Percentiles rank a stretch among this genome's conserved stretches.
Conservation (phyloP, 2,329 filamentous ascomycete species). For the Penicillium glabrum region DNA sequence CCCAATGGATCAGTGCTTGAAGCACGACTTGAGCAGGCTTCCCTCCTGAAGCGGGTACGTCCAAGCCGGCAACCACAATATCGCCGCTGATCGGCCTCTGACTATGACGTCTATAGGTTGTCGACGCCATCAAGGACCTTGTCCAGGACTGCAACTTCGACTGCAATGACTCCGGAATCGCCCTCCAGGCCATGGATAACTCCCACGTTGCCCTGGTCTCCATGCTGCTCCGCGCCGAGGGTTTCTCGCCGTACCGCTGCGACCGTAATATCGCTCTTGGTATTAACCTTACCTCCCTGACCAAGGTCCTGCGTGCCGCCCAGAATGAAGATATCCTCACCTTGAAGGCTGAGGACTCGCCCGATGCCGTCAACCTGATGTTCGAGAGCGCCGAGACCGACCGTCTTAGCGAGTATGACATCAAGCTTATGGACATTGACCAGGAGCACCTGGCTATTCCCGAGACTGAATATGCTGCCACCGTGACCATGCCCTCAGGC, state of each 20-base stretch:
- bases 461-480: conserved; percentile 96
- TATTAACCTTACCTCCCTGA: conserved; percentile 93
- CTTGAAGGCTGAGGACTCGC: conserved; percentile 94
- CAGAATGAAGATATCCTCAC: conserved; percentile 94
- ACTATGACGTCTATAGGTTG: conserved; percentile 62
- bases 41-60: conserved; percentile 87
- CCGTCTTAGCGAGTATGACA: conserved; percentile 95
- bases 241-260: conserved; percentile 93
- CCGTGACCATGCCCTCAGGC: conserved; percentile 78
- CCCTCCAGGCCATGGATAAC: conserved; percentile 99
- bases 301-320: conserved; percentile 92
- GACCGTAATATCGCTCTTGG: conserved; percentile 98
- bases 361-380: conserved; percentile 90
- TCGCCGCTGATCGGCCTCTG: background rate
- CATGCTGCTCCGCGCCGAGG: conserved; percentile 96
- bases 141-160: conserved; percentile 99
- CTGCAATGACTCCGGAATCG: conserved; percentile 99
- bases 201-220: conserved; percentile 98
- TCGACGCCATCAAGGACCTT: conserved; percentile 98
- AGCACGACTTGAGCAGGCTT: conserved; percentile 93
- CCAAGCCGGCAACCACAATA: background rate
- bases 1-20: conserved; percentile 69
- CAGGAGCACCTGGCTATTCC: conserved; percentile 99
- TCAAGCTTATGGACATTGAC: conserved; percentile 99
- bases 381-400: conserved; percentile 91